These are phyloP conservation scores for Chloromonas sp. DNA, from an alignment of 163 green algal genomes.

Conservation along the genomic window DNA sequence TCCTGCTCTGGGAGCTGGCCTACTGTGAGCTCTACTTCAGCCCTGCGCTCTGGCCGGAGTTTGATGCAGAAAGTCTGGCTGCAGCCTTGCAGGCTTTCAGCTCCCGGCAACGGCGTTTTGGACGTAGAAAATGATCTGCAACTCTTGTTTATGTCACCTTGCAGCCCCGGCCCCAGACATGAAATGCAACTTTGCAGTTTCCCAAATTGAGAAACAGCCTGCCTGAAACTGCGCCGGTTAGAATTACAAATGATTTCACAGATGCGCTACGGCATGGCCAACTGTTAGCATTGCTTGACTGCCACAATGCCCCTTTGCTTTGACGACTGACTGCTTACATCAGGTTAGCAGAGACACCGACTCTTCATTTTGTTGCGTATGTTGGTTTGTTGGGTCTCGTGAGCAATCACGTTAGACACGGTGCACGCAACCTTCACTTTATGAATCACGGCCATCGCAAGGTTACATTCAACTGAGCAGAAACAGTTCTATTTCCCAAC, in stretches of 20 bases:
- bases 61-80: not conserved
- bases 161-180: too few relatives aligned
- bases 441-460: too few relatives aligned
- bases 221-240: too few relatives aligned
- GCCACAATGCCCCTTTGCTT: not conserved
- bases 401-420: too few relatives aligned
- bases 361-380: too few relatives aligned
- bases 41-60: not conserved
- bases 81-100: not conserved
- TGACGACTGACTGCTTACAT: not conserved
- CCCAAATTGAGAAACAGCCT: too few relatives aligned
- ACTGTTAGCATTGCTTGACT: not conserved
- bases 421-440: too few relatives aligned
- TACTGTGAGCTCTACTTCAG: not conserved
- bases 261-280: not conserved
- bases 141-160: not conserved
- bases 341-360: too few relatives aligned
- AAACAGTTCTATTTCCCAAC: too few relatives aligned
- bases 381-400: too few relatives aligned
- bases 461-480: too few relatives aligned
- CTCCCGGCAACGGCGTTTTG: not conserved
- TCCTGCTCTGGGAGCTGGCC: conserved; percentile 59
- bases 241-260: not conserved
- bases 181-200: too few relatives aligned
- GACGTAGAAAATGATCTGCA: not conserved